Percentiles rank a stretch among this genome's conserved stretches.
These are phyloP conservation scores for Priceomyces haplophilus DNA, from an alignment of 805 yeast genomes.

Conservation along the genomic window DNA sequence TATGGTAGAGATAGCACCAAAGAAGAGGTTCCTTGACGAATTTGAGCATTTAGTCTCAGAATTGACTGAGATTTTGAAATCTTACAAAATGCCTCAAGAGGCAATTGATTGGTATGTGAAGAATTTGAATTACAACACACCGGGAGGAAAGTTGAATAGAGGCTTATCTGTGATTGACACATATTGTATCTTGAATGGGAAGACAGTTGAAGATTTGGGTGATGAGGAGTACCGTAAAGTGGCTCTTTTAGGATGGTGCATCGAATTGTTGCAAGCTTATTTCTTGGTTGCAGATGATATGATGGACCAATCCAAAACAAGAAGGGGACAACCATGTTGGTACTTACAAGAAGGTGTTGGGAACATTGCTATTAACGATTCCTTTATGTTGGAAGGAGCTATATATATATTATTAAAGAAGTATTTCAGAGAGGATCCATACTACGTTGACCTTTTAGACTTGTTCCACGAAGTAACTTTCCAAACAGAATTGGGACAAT, in stretches of 20 bases:
- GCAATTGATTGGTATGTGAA: slow-evolving; percentile 83
- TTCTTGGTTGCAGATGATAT: slow-evolving; percentile 97
- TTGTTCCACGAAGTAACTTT: slow-evolving; percentile 96
- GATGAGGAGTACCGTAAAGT: slow-evolving; percentile 75
- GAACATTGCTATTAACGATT: slow-evolving; percentile 93
- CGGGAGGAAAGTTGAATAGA: slow-evolving; percentile 95
- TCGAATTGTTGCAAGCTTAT: slow-evolving; percentile 92
- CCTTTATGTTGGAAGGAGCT: slow-evolving; percentile 95
- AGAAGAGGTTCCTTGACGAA: slow-evolving; percentile 56
- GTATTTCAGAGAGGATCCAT: slow-evolving; percentile 76
- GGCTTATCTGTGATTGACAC: slow-evolving; percentile 96
- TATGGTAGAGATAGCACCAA: slow-evolving; percentile 38
- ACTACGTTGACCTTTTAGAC: slow-evolving; percentile 87
- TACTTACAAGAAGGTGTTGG: slow-evolving; percentile 76
- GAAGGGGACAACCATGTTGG: slow-evolving; percentile 99
- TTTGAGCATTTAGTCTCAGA: slow-evolving; percentile 81
- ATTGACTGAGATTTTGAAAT: slow-evolving; percentile 54
- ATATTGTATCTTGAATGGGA: slow-evolving; percentile 70
- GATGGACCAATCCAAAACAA: slow-evolving; percentile 94
- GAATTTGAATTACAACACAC: slow-evolving; percentile 78
- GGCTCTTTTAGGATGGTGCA: slow-evolving; percentile 91
- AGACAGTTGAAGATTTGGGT: slow-evolving; percentile 54
- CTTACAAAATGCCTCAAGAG: slow-evolving; percentile 79
- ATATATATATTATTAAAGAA: slow-evolving; percentile 86
- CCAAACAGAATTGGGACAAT: slow-evolving; percentile 96